Evolutionary conservation across 495 filamentous ascomycete species (phyloP).

Genomic region (Acidiella bohemica): DNA sequence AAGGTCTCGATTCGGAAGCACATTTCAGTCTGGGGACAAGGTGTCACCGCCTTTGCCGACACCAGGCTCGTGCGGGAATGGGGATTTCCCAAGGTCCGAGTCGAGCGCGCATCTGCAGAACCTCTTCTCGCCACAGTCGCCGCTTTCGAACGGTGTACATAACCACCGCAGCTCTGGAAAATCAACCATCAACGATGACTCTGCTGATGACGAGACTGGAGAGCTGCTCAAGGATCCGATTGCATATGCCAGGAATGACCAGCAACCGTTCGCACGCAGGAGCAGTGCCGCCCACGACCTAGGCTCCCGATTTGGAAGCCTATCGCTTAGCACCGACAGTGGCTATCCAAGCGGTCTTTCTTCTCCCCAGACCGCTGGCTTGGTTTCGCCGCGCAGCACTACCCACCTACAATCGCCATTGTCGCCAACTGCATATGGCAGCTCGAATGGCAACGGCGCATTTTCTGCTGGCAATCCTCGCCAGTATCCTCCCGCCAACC

Average conservation of each 20-base stretch:
- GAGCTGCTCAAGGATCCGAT: slow-evolving; percentile 73
- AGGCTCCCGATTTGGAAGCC: slow-evolving; percentile 51
- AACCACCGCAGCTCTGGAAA: slow-evolving; percentile 63
- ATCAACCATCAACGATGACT: slow-evolving; percentile 71
- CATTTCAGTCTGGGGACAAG: slow-evolving; percentile 60
- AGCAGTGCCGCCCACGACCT: slow-evolving; percentile 65
- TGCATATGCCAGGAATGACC: slow-evolving; percentile 67
- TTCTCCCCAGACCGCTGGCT: slow-evolving; percentile 39
- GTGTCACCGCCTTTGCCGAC: slow-evolving; percentile 46
- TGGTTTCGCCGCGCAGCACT: slow-evolving; percentile 37
- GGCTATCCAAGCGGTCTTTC: slow-evolving; percentile 24
- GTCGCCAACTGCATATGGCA: slow-evolving; percentile 39
- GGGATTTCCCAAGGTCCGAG: slow-evolving; percentile 48
- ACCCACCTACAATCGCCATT: slow-evolving; percentile 44
- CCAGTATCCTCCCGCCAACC: slow-evolving; percentile 79
- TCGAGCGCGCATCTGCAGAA: slow-evolving; percentile 50
- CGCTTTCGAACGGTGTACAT: slow-evolving; percentile 59
- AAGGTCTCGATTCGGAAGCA: slow-evolving; percentile 62
- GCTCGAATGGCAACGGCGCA: slow-evolving; percentile 33
- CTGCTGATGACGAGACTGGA: slow-evolving; percentile 68
- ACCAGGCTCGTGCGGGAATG: slow-evolving; percentile 39
- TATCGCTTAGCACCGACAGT: slow-evolving; percentile 53
- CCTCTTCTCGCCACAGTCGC: slow-evolving; percentile 73
- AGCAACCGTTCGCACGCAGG: slow-evolving; percentile 41
- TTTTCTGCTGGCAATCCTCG: slow-evolving; percentile 48